Conservation (phyloP, 139 green algal genomes). For the Volvox reticuliferus region DNA sequence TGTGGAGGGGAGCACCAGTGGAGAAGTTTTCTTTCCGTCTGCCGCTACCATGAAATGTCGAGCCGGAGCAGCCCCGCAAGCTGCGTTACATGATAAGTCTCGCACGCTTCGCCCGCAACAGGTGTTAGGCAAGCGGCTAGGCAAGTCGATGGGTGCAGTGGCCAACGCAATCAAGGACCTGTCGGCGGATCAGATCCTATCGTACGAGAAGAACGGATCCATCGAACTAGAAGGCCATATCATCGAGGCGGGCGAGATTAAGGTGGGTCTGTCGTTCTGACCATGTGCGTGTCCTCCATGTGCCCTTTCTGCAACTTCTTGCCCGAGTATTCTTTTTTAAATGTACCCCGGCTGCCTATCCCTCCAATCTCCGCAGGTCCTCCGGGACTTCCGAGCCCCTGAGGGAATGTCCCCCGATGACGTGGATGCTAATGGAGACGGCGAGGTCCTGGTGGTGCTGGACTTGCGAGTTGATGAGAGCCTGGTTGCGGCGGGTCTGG, state of each 20-base stretch:
- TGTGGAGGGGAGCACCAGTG: too few relatives aligned
- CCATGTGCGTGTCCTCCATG: too few relatives aligned
- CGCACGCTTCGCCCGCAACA: background rate
- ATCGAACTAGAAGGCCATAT: conserved; percentile 80
- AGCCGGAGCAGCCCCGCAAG: too few relatives aligned
- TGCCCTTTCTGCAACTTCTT: background rate
- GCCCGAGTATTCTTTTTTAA: background rate
- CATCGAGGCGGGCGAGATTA: conserved; percentile 85
- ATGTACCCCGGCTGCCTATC: background rate
- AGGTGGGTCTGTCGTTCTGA: conserved; percentile 56
- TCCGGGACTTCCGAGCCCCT: conserved; percentile 86
- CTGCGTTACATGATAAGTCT: too few relatives aligned
- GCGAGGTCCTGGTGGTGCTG: conserved; percentile 94
- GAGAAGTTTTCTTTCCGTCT: too few relatives aligned
- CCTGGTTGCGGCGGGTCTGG: conserved; percentile 82
- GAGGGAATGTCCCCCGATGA: conserved; percentile 65
- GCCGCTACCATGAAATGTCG: too few relatives aligned
- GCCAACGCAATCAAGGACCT: conserved; percentile 77
- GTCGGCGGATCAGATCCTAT: conserved; percentile 70
- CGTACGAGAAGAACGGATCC: conserved; percentile 71
- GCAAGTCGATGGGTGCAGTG: conserved; percentile 86
- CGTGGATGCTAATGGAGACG: conserved; percentile 86
- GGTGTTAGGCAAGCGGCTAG: conserved; percentile 89
- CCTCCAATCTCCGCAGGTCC: conserved; percentile 54
- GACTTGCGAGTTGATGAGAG: conserved; percentile 83